Base-by-base conservation (phyloP, 2,329 filamentous ascomycete species). In the Penicillium sp. region DNA sequence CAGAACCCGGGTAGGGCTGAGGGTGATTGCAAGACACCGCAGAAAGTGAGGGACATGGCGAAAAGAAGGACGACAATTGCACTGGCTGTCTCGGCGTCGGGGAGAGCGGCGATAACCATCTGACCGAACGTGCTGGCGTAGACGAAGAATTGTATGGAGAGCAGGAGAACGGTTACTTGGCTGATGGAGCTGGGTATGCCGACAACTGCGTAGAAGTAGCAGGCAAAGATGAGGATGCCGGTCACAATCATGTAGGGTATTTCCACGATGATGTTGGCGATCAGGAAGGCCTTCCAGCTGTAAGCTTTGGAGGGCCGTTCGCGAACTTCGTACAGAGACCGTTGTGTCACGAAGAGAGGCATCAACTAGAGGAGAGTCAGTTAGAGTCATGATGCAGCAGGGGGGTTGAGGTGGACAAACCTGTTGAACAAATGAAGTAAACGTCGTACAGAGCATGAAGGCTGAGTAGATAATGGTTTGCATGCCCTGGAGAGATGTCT, bases 401-500 rank as follows among this genome's bases (percentile, higher is more conserved):
- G 77, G 77, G 77, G 54, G 91, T 77, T 77, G 80, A 91, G 88
- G 83, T 92, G 33, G 22, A 47, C 56, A 16, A 31, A 60, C 62
- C 54, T 83, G 73, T 54, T 75, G 69, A 27, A 73, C 66, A 6
- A 76, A 52, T 0, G 70, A 67, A 7, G 68, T 66, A 64, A 95
- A 94, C 69, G 95, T 86, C 37, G 88, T 92, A 31, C 88, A 80
- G 41, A 93, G 77, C 82, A 93, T 89, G 83, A 95, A 96, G 66
- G 95, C 87, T 67, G 87, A 84, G 71, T 93, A 95, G 84, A 93
- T 89, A 69, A 92, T 89, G 75, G 93, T 94, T 77, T 93, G 89
- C 19, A 95, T 80, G 60, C 91, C 91, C 73, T 92, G 90, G 41
- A 88, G 83, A 6, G 86, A 87, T 74, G 89, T 87, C 40, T 85